These are phyloP conservation scores for Ceratocystis cubensis DNA, from an alignment of 2,329 filamentous ascomycete genomes.

Conservation along the genomic window DNA sequence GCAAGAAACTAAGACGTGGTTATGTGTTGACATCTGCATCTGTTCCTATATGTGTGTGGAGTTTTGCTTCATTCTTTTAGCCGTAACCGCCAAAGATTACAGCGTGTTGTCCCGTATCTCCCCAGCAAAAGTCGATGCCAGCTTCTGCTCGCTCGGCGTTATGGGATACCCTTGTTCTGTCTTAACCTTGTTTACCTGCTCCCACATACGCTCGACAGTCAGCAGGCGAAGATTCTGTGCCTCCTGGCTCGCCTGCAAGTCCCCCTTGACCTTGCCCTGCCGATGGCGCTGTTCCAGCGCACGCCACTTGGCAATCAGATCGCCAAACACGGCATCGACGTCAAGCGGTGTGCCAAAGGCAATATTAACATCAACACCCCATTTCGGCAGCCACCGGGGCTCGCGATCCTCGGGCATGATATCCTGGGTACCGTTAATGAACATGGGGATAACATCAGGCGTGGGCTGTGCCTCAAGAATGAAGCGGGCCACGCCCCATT, in stretches of 20 bases:
- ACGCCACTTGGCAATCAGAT: slow-evolving; percentile 62
- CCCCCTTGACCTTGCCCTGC: slow-evolving; percentile 36
- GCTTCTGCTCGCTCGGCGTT: slow-evolving; percentile 61
- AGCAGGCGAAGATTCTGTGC: slow-evolving; percentile 60
- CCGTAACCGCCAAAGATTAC: background rate
- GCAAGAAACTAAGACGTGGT: background rate
- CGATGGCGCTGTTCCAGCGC: slow-evolving; percentile 25
- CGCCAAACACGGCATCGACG: slow-evolving; percentile 61
- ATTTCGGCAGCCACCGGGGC: slow-evolving; percentile 68
- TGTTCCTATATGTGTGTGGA: background rate
- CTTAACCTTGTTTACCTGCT: slow-evolving; percentile 69
- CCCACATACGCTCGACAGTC: slow-evolving; percentile 63
- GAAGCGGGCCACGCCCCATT: slow-evolving; percentile 86
- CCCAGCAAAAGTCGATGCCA: slow-evolving; percentile 68
- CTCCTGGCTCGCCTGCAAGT: slow-evolving; percentile 57
- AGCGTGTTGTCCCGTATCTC: slow-evolving; percentile 27
- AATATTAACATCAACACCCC: slow-evolving; percentile 56
- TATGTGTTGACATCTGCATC: background rate
- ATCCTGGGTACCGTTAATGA: slow-evolving; percentile 77
- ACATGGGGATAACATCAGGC: slow-evolving; percentile 85
- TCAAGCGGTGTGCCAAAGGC: slow-evolving; percentile 71
- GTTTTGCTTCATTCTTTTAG: background rate
- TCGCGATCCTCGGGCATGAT: slow-evolving; percentile 83
- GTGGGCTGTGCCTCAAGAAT: slow-evolving; percentile 81
- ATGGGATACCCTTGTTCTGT: slow-evolving; percentile 60